Evolutionary conservation across 805 yeast species (phyloP).

Genomic region (Cyberlindnera suaveolens): DNA sequence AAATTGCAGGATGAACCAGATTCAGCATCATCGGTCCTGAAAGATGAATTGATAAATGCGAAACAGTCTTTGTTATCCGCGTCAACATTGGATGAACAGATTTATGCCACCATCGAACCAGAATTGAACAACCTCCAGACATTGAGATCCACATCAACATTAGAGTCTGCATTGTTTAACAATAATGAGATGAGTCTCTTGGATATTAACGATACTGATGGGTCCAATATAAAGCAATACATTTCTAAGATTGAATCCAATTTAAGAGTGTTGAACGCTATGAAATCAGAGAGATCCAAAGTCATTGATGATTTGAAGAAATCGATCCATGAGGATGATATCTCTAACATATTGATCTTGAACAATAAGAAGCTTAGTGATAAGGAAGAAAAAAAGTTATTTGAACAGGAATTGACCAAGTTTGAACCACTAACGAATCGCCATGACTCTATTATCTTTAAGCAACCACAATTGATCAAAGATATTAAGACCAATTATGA

Average conservation of each 20-base stretch:
- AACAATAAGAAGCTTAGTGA: constrained; percentile 44
- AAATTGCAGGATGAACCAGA: constrained; percentile 31
- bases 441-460: constrained; percentile 58
- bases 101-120: constrained; percentile 42
- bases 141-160: constrained; percentile 38
- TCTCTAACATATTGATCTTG: constrained; percentile 65
- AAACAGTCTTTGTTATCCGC: constrained; percentile 60
- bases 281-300: constrained; percentile 58
- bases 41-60: constrained; percentile 50
- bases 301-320: constrained; percentile 61
- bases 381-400: constrained; percentile 52
- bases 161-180: constrained; percentile 16
- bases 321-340: constrained; percentile 75
- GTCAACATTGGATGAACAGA: constrained; percentile 47
- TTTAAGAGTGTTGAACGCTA: constrained; percentile 52
- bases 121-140: constrained; percentile 36
- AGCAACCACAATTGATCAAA: constrained; percentile 51
- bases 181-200: constrained; percentile 42
- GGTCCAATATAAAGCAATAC: constrained; percentile 27
- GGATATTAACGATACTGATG: constrained; percentile 56
- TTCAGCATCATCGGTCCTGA: constrained; percentile 35
- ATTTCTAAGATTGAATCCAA: constrained; percentile 49
- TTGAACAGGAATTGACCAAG: constrained; percentile 68
- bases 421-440: constrained; percentile 64
- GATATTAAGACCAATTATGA: constrained; percentile 41